These are phyloP conservation scores for Penicillium freii DNA, from an alignment of 2,329 filamentous ascomycete genomes.

Conservation along the genomic window DNA sequence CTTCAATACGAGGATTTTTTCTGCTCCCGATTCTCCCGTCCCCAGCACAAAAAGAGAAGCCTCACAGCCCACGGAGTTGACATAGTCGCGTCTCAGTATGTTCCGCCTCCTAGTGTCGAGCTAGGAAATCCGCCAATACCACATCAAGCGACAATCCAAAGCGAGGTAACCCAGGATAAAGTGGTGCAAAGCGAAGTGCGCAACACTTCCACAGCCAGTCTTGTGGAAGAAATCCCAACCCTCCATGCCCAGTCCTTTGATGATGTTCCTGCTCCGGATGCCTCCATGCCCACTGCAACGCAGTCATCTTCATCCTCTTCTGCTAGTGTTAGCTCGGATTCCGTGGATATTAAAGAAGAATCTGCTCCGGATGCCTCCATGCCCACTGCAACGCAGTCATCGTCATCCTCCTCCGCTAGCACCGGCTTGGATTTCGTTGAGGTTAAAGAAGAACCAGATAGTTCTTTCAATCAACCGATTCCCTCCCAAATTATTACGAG, in stretches of 20 bases:
- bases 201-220: constrained; percentile 25
- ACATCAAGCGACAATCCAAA: background rate
- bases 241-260: constrained; percentile 26
- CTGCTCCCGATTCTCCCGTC: constrained; percentile 27
- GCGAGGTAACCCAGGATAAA: background rate
- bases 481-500: background rate
- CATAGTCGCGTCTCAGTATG: constrained; percentile 28
- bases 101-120: constrained; percentile 4
- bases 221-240: constrained; percentile 25
- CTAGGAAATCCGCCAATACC: background rate
- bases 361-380: background rate
- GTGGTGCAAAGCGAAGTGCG: background rate
- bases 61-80: constrained; percentile 35
- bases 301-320: background rate
- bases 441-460: background rate
- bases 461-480: background rate
- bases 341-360: background rate
- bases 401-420: background rate
- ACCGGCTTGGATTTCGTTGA: background rate
- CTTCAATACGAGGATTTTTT: constrained; percentile 44
- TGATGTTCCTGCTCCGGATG: constrained; percentile 3
- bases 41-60: constrained; percentile 38
- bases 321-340: background rate
- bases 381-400: background rate
- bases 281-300: background rate